These are phyloP conservation scores for Kuraishia cidri DNA, from an alignment of 805 yeast species.

Conservation along the genomic window DNA sequence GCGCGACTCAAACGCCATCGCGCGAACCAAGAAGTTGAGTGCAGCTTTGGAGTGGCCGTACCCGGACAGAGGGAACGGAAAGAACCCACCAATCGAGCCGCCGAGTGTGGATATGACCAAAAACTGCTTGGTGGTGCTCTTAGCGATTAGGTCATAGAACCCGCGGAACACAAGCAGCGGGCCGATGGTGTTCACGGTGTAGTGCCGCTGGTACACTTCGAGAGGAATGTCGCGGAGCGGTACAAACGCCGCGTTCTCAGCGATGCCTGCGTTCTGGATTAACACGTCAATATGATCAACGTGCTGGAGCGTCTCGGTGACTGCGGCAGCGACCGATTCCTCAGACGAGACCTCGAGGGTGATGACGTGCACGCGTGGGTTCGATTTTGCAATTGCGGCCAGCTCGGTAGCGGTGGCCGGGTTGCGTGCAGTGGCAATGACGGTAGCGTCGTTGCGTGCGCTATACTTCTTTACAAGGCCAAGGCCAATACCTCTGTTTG, in stretches of 20 bases:
- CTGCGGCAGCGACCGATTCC: neutral
- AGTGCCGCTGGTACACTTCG: constrained; percentile 7
- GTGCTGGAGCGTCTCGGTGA: neutral
- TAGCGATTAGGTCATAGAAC: constrained; percentile 12
- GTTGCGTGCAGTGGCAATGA: neutral
- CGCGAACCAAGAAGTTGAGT: constrained; percentile 19
- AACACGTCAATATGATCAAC: neutral
- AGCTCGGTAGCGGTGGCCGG: neutral
- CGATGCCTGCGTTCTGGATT: constrained; percentile 1
- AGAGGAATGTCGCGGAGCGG: neutral
- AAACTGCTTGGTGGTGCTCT: constrained; percentile 13
- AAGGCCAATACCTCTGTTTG: constrained; percentile 1
- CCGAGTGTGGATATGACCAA: constrained; percentile 16
- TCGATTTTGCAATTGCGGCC: neutral
- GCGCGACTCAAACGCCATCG: constrained; percentile 16
- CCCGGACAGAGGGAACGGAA: constrained; percentile 12
- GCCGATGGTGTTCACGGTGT: constrained; percentile 13
- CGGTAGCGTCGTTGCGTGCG: neutral
- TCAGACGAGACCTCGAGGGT: neutral
- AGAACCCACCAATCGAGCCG: constrained; percentile 12
- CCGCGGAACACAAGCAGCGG: constrained; percentile 11
- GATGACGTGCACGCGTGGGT: neutral
- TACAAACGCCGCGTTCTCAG: neutral
- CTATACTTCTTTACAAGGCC: constrained; percentile 1
- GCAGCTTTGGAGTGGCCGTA: constrained; percentile 30